Conservation (phyloP, 2,329 filamentous ascomycete species). For the Alternaria ventricosa region DNA sequence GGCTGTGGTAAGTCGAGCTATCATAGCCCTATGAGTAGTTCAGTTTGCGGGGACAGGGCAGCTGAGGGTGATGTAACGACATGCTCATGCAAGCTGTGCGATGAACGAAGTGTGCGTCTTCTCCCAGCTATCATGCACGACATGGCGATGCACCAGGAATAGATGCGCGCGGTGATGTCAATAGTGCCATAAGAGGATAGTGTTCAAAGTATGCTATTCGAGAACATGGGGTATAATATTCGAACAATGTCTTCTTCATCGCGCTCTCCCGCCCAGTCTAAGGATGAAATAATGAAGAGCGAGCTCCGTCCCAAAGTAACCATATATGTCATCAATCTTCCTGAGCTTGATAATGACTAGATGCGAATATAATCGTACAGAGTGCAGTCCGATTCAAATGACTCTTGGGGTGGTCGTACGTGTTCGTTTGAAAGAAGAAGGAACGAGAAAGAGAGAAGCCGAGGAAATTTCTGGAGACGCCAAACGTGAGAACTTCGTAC, state of each 20-base stretch:
- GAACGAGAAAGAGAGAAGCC: background rate
- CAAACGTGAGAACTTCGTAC: slow-evolving; percentile 14
- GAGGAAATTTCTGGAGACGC: slow-evolving; percentile 8
- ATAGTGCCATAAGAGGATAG: background rate
- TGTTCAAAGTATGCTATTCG: slow-evolving; percentile 1
- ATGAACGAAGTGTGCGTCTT: background rate
- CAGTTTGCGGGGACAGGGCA: background rate
- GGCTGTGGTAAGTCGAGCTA: background rate
- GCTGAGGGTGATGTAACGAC: background rate
- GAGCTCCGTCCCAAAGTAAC: slow-evolving; percentile 1
- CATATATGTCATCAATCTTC: slow-evolving; percentile 9
- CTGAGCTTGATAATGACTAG: slow-evolving; percentile 1
- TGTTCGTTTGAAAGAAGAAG: slow-evolving; percentile 3
- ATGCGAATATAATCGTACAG: background rate
- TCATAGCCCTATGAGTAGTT: background rate
- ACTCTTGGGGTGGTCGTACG: slow-evolving; percentile 6
- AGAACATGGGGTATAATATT: slow-evolving; percentile 11
- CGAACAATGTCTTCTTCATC: slow-evolving; percentile 2
- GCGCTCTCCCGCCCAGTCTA: background rate
- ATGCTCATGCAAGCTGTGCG: background rate
- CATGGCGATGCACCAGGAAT: background rate
- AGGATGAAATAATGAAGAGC: background rate
- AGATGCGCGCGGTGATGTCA: background rate
- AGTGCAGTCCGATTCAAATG: slow-evolving; percentile 3
- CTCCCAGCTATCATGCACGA: background rate